Evolutionary conservation across 352 stramenopile species (phyloP), one percentile per base, ranked within the genome.

Genomic region (Hyaloperonospora brassicae): DNA sequence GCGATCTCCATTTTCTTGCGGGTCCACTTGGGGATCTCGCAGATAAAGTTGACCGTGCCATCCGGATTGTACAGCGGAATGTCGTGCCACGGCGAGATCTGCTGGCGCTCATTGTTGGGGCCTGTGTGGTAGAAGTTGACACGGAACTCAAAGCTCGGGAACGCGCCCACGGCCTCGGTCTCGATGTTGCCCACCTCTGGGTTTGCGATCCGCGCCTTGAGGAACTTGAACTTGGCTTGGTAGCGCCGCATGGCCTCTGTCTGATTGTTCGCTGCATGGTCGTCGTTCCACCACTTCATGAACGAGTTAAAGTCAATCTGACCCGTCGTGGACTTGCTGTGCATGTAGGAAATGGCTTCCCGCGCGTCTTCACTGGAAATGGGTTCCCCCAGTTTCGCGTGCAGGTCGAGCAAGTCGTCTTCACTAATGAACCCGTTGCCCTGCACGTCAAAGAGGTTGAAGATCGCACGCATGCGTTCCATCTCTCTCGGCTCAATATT

Each of bases 1-100:
- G 89, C 88, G 34, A 99, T 97, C 81, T 99, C 97, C 93, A 99
- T 98, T 76, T 99, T 99, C 54, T 97, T 96, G 48, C 94, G 96
- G 50, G 93, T 97, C 79, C 90, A 97, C 76, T 98, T 98, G 36
- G 97, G 97, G 61, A 99, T 99, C 75, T 99, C 97, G 50, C 94
- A 98, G 87, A 92, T 68, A 43, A 93, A 90, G 75, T 97, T 76
- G 39, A 92, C 82, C 41, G 71, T 84, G 59, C 78, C 62, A 57
- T 97, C 87, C 24, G 85, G 56, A 68, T 98, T 96, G 50, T 95
- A 92, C 13, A 99, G 66, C 38, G 93, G 89, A 52, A 99, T 95
- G 59, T 99, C 96, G 72, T 99, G 96, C 97, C 97, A 99, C 54
- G 95, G 97, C 50, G 89, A 98, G 71, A 98, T 96, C 51, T 89